Evolutionary conservation across 768 basidiomycete species (phyloP), one percentile per base, ranked within the genome.

Genomic region (Psilocybe subaeruginosa): DNA sequence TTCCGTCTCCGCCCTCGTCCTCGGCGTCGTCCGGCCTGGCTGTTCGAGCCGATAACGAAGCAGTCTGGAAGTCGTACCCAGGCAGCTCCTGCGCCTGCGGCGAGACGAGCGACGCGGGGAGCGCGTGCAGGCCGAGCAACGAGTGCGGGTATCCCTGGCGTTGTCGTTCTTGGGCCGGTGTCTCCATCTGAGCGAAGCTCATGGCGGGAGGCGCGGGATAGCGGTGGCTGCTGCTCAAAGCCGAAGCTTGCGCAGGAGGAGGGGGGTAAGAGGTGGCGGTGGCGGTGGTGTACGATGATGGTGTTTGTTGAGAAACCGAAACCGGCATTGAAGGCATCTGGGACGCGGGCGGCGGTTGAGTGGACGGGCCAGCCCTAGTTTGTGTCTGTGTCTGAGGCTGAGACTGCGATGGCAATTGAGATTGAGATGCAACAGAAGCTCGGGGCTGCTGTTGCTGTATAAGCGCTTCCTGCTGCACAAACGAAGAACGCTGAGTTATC

Each of bases 81-180:
- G 60, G 60, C 4, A 58, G 51, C 17, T 60, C 56, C 30, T 64
- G 53, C 19, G 60, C 35, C 11, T 69, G 68, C 16, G 69, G 58
- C 27, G 62, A 54, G 49, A 43, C 11, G 41, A 67, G 50, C 7
- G 60, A 65, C 14, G 65, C 56, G 14, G 68, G 68, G 27, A 70
- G 60, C 16, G 45, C 58, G 45, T 72, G 69, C 12, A 69, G 48
- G 2, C 68, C 68, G 8, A 58, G 39, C 58, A 71, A 62, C 3
- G 70, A 64, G 48, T 68, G 68, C 27, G 68, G 70, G 35, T 69
- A 68, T 11, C 66, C 60, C 17, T 63, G 66, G 8, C 33, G 30
- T 29, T 59, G 39, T 23, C 23, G 23, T 23, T 23, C 23, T 59
- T 39, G 9, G 48, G 30, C 30, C 2, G 9, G 33, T 11, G 33